Percentiles rank a stretch among this genome's conserved stretches.
Conservation (phyloP, 495 filamentous ascomycete genomes). For the Jackrogersella minutella region DNA sequence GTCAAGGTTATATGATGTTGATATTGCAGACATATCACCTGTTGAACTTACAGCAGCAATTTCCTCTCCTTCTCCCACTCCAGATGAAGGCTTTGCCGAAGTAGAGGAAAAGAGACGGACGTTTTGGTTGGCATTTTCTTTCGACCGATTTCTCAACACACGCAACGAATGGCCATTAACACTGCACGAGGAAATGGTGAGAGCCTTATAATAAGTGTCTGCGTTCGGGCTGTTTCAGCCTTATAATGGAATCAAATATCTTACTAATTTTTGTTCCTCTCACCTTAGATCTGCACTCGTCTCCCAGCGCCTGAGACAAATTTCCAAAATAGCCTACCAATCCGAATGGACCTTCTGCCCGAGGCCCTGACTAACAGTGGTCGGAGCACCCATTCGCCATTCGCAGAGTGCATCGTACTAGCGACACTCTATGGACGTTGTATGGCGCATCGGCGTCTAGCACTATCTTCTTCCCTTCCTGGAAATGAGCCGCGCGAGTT, state of each 20-base stretch:
- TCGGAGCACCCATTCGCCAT: slow-evolving; percentile 7
- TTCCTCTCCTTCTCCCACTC: neutral
- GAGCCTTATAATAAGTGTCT: neutral
- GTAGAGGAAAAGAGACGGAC: slow-evolving; percentile 55
- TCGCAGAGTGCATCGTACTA: slow-evolving; percentile 22
- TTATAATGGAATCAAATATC: neutral
- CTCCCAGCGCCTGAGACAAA: slow-evolving; percentile 18
- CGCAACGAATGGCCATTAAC: slow-evolving; percentile 19
- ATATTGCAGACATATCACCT: neutral
- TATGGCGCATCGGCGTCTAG: slow-evolving; percentile 8
- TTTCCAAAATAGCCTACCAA: slow-evolving; percentile 21
- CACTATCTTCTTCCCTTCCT: neutral
- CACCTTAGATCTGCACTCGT: slow-evolving; percentile 14
- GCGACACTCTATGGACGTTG: slow-evolving; percentile 25
- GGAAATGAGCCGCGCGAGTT: neutral
- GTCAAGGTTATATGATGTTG: slow-evolving; percentile 49
- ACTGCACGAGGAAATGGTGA: slow-evolving; percentile 26
- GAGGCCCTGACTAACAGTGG: slow-evolving; percentile 4
- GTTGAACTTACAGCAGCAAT: neutral
- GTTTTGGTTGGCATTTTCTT: slow-evolving; percentile 58
- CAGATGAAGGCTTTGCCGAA: slow-evolving; percentile 39
- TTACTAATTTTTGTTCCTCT: neutral
- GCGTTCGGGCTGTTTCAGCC: neutral
- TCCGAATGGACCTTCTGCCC: slow-evolving; percentile 18
- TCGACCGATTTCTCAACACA: slow-evolving; percentile 47